Base-by-base conservation (phyloP, 1,284 basidiomycete species). In the Ustilago vetiveriae region DNA sequence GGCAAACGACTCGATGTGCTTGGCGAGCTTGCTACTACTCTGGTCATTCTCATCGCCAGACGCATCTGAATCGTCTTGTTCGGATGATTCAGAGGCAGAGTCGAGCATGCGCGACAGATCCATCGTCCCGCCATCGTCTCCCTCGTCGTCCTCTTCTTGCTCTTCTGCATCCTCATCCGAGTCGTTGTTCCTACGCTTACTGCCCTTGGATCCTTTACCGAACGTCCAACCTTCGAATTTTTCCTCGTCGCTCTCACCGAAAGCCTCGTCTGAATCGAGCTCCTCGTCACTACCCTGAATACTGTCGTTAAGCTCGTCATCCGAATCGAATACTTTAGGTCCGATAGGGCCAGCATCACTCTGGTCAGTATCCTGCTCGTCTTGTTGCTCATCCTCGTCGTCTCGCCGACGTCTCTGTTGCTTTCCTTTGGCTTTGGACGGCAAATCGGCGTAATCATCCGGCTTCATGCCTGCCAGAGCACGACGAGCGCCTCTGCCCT, bases 181-280 rank as follows among this genome's bases (percentile, higher is more conserved):
- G 10, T 52, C 32, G 11, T 42, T n/a, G 17, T 21, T 19, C 24
- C 36, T 41, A 22, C 48, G 42, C 24, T 37, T 66, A 30, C 30
- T 16, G 17, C 44, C 39, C 36, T 63, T 59, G 8, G 27, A 30
- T 7, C 49, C 53, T 24, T 36, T 48, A 4, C 55, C 58, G 41
- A 76, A 73, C 5, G 54, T 59, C 59, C 65, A 76, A 6, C 64
- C 72, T 23, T 62, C 50, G 9, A 73, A 79, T 41, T 55, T 63
- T 27, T 82, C 77, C 33, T 82, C 76, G 48, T 80, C 80, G 52
- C 68, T 69, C 35, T 78, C 74, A 27, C 71, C 80, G 45, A 80
- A 82, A 8, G 80, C 80, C 27, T 82, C 79, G 42, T 82, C 80
- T 8, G 65, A 72, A 41, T 82, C 80, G 21, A 82, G 73, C 47